Percentiles rank a stretch among this genome's conserved stretches.
phyloP scores from a whole-genome alignment of 1,139 yeast species.

The Scheffersomyces lignicola region DNA sequence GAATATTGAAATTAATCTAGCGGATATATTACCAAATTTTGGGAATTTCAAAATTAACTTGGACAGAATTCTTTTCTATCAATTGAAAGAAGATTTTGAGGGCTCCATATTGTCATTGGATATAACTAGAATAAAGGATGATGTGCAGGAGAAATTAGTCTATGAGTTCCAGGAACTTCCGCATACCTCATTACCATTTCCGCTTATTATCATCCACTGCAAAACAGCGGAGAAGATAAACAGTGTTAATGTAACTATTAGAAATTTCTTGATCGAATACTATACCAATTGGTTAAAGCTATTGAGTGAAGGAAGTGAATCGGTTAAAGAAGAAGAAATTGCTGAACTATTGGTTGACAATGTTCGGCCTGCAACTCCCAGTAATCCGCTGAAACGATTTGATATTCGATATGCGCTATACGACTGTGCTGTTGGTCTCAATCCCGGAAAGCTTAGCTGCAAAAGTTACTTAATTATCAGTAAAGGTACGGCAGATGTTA shows the following conservation, averaged over 20 bases:
- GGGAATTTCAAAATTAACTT: slow-evolving; percentile 41
- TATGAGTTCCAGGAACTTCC: slow-evolving; percentile 25
- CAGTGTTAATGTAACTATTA: slow-evolving; percentile 37
- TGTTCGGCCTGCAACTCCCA: slow-evolving; percentile 11
- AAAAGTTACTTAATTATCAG: slow-evolving; percentile 52
- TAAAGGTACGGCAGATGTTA: slow-evolving; percentile 53
- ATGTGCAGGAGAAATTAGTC: slow-evolving; percentile 27
- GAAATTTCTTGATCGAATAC: slow-evolving; percentile 49
- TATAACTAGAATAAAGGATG: slow-evolving; percentile 18
- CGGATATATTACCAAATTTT: slow-evolving; percentile 35
- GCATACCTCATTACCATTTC: slow-evolving; percentile 13
- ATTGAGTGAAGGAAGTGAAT: slow-evolving; percentile 20
- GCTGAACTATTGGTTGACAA: slow-evolving; percentile 11
- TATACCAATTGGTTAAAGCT: slow-evolving; percentile 55
- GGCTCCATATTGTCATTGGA: slow-evolving; percentile 26
- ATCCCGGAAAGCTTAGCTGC: slow-evolving; percentile 57
- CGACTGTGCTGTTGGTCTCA: slow-evolving; percentile 57
- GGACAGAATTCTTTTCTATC: slow-evolving; percentile 26
- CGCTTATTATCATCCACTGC: slow-evolving; percentile 23
- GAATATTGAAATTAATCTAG: slow-evolving; percentile 24
- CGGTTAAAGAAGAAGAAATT: slow-evolving; percentile 17
- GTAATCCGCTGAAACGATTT: slow-evolving; percentile 9
- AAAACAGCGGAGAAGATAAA: slow-evolving; percentile 20
- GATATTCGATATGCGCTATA: slow-evolving; percentile 48
- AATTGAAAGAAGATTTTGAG: slow-evolving; percentile 31